Evolutionary conservation across 1,139 yeast species (phyloP), one percentile per base, ranked within the genome.

Genomic region (Hyphopichia burtonii): DNA sequence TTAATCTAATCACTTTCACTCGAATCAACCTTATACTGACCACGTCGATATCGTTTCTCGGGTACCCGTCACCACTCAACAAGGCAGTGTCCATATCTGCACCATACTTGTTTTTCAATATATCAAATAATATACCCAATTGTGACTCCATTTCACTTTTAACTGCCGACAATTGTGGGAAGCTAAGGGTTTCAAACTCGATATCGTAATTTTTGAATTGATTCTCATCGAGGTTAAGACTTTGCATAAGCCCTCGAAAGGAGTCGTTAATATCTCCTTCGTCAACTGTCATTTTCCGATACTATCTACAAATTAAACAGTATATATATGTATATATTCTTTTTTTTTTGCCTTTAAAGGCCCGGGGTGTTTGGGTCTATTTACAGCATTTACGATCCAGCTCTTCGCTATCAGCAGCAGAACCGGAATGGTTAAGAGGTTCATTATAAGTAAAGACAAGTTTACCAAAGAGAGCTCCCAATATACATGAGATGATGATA

Each of bases 1-100:
- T 68, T 41, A 85, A 67, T 42, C 86, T 68, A 37, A 86, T 82
- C 33, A 90, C 79, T 53, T 76, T 77, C 8, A 82, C 77, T 46
- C 96, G 61, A 0, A 80, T 56, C n/a, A 78, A 65, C 41, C 94
- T 66, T 2, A 82, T 68, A 31, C 86, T 75, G 3, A 84, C 81
- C 5, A 91, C 86, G 54, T 93, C 96, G 27, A 91, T 76, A 57
- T 93, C 98, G 14, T 73, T 66, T 31, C 97, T 69, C 0, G 99
- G 99, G 52, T 78, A 93, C 31, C 97, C 97, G 54, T 91, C 96
- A 0, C 55, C 47, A 0, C 86, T 77, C 2, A 86, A 61, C 49
- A 91, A 65, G 0, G 82, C 71, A 0, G 94, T 82, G 16, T 74
- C 61, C 90, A 89, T 81, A 48, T 76, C 80, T 1, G 76, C 82